Conservation (phyloP, 2,329 filamentous ascomycete genomes). For the Colletotrichum abscissum region DNA sequence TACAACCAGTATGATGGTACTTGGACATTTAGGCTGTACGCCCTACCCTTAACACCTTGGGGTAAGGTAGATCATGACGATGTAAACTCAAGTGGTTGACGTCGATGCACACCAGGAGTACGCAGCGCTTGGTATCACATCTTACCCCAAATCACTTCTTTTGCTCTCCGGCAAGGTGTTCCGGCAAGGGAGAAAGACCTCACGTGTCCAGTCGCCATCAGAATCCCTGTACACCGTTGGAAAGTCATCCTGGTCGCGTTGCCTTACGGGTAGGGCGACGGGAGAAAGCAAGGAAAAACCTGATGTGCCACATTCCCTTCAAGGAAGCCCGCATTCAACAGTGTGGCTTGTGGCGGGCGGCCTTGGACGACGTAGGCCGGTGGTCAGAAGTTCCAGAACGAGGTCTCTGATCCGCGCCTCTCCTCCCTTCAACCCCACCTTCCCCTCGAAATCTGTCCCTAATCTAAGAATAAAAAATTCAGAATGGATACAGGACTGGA, state of each 20-base stretch:
- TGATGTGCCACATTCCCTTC: background rate
- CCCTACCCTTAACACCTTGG: background rate
- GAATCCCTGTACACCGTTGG: background rate
- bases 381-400: background rate
- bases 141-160: background rate
- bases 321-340: background rate
- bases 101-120: background rate
- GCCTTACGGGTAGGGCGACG: background rate
- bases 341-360: background rate
- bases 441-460: background rate
- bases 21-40: background rate
- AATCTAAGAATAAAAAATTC: background rate
- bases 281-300: background rate
- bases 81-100: background rate
- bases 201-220: background rate
- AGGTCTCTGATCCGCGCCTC: background rate
- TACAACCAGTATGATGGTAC: too few species aligned
- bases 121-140: background rate
- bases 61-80: constrained; percentile 11
- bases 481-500: background rate
- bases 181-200: background rate
- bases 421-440: background rate
- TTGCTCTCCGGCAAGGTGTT: background rate
- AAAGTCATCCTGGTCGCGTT: background rate
- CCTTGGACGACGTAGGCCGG: constrained; percentile 27